Percentiles rank a stretch among this genome's conserved stretches.
These are phyloP conservation scores for Grosmannia clavigera DNA, from an alignment of 2,329 filamentous ascomycete species.

Conservation along the genomic window DNA sequence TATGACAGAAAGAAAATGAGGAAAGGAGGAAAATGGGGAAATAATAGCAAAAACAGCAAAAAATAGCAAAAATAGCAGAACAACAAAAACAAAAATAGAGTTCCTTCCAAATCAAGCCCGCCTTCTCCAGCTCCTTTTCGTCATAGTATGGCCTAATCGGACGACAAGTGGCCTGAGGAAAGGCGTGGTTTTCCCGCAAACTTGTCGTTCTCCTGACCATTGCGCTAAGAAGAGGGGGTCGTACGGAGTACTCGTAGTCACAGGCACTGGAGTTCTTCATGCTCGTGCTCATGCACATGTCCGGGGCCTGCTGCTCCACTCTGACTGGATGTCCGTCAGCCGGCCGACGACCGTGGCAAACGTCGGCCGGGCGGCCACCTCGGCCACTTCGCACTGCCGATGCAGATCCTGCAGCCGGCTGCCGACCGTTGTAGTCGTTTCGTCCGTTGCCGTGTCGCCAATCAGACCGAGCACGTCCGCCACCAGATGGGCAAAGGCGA, in stretches of 20 bases:
- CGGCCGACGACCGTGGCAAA: slow-evolving; percentile 19
- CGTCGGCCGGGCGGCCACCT: slow-evolving; percentile 18
- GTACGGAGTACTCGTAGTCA: background rate
- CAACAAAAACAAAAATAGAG: too few relatives aligned
- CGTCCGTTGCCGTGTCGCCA: background rate
- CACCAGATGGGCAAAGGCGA: slow-evolving; percentile 33
- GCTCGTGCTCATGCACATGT: too few relatives aligned
- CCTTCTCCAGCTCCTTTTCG: too few relatives aligned
- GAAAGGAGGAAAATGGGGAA: background rate
- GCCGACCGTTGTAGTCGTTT: slow-evolving; percentile 2
- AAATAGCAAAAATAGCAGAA: too few relatives aligned
- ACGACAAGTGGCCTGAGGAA: background rate
- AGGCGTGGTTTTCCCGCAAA: background rate
- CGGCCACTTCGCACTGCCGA: slow-evolving; percentile 15
- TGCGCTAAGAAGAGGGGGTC: background rate
- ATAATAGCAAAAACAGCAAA: too few relatives aligned
- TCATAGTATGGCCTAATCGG: background rate
- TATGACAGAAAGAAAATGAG: background rate
- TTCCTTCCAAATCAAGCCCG: background rate
- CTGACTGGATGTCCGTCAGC: slow-evolving; percentile 5
- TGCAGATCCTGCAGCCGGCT: slow-evolving; percentile 17
- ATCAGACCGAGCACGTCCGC: slow-evolving; percentile 30
- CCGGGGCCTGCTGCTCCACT: background rate
- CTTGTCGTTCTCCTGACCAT: background rate
- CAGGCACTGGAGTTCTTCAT: too few relatives aligned